These are phyloP conservation scores for Physaria fendleri DNA, from an alignment of 345 rosid genomes.

Conservation along the genomic window DNA sequence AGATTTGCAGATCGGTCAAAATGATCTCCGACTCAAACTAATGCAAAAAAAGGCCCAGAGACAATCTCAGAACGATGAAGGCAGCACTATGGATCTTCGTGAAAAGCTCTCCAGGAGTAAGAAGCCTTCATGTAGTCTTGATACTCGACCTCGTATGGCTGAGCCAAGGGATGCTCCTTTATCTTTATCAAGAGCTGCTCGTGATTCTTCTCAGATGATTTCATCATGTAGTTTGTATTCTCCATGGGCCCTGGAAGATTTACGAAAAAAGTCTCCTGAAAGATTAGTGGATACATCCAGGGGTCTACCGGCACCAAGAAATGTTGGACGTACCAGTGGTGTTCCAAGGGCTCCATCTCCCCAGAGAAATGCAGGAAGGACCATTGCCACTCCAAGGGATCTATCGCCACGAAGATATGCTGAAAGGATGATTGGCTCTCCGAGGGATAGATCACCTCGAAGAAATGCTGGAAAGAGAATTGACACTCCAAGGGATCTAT, in stretches of 20 bases:
- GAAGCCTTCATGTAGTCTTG: slow-evolving; percentile 37
- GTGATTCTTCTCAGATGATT: slow-evolving; percentile 41
- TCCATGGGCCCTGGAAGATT: too few relatives aligned
- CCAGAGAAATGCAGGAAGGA: slow-evolving; percentile 47
- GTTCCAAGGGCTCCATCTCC: slow-evolving; percentile 2
- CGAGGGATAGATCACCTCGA: slow-evolving; percentile 56
- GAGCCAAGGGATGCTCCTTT: slow-evolving; percentile 46
- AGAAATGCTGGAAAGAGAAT: neutral
- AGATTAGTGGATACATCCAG: slow-evolving; percentile 45
- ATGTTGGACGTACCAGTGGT: slow-evolving; percentile 25
- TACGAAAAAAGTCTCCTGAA: slow-evolving; percentile 65
- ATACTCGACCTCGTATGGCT: slow-evolving; percentile 36
- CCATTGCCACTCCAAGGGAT: slow-evolving; percentile 41
- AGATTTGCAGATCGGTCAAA: slow-evolving; percentile 58
- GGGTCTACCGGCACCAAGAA: slow-evolving; percentile 55
- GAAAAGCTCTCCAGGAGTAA: slow-evolving; percentile 58
- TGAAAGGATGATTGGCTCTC: slow-evolving; percentile 6
- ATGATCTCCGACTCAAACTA: slow-evolving; percentile 81
- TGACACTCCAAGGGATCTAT: neutral
- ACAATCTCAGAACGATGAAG: slow-evolving; percentile 41
- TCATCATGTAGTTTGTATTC: slow-evolving; percentile 50
- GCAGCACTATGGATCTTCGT: slow-evolving; percentile 59
- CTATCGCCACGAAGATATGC: slow-evolving; percentile 34
- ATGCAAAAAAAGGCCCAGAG: slow-evolving; percentile 55
- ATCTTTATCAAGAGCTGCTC: slow-evolving; percentile 48